Evolutionary conservation across 331 rosid species (phyloP).

Genomic region (Malus hybrid): DNA sequence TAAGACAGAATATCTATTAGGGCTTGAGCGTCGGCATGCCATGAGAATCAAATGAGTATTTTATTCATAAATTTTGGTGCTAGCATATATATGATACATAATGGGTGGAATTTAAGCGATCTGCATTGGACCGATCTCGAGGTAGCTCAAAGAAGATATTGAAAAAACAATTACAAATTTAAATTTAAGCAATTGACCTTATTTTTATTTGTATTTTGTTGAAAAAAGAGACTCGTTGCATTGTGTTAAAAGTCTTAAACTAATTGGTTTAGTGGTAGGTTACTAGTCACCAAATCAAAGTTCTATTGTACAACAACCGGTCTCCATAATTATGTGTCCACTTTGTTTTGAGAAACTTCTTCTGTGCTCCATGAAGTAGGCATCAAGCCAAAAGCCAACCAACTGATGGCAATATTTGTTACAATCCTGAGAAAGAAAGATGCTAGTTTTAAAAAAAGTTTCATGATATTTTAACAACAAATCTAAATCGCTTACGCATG

Average conservation of each 20-base stretch:
- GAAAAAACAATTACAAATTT: background rate
- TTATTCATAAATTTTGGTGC: background rate
- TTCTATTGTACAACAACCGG: constrained; percentile 2
- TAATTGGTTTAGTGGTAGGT: background rate
- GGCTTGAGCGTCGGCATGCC: background rate
- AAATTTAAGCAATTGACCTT: background rate
- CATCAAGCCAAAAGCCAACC: background rate
- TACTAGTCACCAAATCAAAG: constrained; percentile 8
- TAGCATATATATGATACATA: background rate
- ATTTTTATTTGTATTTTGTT: background rate
- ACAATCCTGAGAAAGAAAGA: background rate
- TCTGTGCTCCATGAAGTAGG: background rate
- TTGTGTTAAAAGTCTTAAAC: background rate
- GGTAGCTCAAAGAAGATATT: background rate
- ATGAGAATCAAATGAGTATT: background rate
- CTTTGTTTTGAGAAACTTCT: background rate
- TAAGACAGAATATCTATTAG: background rate
- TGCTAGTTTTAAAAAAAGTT: background rate
- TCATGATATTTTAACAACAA: background rate
- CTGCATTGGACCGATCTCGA: constrained; percentile 6
- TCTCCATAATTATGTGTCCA: background rate
- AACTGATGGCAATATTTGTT: background rate
- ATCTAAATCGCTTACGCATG: background rate
- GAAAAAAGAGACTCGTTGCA: background rate
- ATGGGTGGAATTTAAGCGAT: no score